These are phyloP conservation scores for Hyaloscypha bicolor DNA, from an alignment of 495 filamentous ascomycete species.

Conservation along the genomic window DNA sequence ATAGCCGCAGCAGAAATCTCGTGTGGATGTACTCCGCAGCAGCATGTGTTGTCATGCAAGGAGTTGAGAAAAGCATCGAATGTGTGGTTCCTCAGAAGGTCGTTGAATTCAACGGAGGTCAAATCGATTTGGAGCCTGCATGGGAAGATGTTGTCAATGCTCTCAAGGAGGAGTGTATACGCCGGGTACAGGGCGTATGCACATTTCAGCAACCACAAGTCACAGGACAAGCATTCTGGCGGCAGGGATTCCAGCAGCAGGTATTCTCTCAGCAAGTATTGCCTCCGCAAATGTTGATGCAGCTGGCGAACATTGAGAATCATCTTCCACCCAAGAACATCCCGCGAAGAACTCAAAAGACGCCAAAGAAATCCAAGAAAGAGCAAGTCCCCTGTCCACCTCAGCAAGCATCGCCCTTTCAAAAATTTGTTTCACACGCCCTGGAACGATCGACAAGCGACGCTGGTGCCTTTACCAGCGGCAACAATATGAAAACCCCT, in stretches of 20 bases:
- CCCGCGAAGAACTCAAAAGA: not conserved
- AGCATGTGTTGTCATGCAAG: not conserved
- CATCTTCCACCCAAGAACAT: not conserved
- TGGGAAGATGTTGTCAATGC: constrained; percentile 5
- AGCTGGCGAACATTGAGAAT: too few species aligned
- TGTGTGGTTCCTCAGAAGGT: not conserved
- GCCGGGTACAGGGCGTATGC: too few species aligned
- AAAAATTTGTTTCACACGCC: too few species aligned
- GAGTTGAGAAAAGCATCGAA: not conserved
- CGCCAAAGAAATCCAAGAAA: not conserved
- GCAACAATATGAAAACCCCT: too few species aligned
- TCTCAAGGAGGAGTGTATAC: not conserved
- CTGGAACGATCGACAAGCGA: too few species aligned
- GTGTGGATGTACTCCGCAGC: not conserved
- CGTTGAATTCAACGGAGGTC: not conserved
- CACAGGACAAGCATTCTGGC: not conserved
- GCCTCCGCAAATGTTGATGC: too few species aligned
- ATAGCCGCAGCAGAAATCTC: not conserved
- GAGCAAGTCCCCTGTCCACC: not conserved
- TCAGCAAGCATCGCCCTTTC: not conserved
- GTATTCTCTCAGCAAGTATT: too few species aligned
- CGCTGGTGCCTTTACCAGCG: too few species aligned
- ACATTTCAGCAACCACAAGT: not conserved
- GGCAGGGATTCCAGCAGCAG: too few species aligned
- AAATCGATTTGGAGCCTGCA: not conserved